A percentile compares a stretch with the other conserved stretches of the same genome.
phyloP scores from a whole-genome alignment of 495 filamentous ascomycete genomes.

The Xylaria telfairii region DNA sequence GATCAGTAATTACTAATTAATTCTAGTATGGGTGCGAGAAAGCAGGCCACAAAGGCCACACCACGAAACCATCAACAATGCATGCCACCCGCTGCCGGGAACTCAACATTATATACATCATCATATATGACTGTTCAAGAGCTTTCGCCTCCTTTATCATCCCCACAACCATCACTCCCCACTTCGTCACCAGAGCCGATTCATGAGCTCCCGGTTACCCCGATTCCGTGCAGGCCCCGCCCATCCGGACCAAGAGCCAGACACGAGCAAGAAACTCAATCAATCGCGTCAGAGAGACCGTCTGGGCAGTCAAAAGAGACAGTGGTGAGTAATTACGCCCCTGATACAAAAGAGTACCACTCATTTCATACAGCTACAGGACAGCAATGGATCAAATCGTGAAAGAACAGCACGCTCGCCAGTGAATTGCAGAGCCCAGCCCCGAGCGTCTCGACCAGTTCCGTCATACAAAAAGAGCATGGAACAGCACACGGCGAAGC shows the following conservation, averaged over 20 bases:
- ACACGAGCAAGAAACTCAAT: background rate
- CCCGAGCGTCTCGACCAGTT: background rate
- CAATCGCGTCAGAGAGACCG: background rate
- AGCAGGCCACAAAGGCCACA: background rate
- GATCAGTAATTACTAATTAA: too few species aligned
- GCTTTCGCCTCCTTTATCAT: conserved; percentile 1
- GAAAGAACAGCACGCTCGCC: background rate
- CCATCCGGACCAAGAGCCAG: background rate
- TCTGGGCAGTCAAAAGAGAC: background rate
- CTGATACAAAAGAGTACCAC: background rate
- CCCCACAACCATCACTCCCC: background rate
- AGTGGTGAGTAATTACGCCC: background rate
- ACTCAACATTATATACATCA: conserved; percentile 6
- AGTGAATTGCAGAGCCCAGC: background rate
- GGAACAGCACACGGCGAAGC: background rate
- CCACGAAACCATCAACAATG: background rate
- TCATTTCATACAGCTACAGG: background rate
- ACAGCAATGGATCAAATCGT: background rate
- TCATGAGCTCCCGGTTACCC: background rate
- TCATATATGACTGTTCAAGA: conserved; percentile 12
- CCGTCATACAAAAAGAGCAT: background rate
- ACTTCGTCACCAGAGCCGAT: background rate
- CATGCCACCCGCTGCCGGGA: background rate
- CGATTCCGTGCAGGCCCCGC: too few species aligned
- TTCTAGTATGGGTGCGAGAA: background rate